These are phyloP conservation scores for Escallonia rubra DNA, from an alignment of 129 eudicot species.

Conservation along the genomic window DNA sequence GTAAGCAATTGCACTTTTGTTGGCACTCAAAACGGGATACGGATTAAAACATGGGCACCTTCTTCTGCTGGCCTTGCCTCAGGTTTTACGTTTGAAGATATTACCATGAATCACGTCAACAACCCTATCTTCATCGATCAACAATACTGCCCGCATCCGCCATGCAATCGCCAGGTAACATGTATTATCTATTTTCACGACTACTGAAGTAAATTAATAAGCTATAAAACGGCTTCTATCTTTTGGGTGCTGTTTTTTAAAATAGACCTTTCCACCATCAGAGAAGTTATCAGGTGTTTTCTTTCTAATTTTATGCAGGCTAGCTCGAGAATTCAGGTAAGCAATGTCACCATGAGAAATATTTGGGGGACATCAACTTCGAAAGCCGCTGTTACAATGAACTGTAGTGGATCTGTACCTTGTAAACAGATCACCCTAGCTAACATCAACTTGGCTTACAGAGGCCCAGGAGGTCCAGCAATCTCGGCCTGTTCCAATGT, in stretches of 20 bases:
- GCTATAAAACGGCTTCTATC: too few relatives aligned
- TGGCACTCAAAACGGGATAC: constrained; percentile 58
- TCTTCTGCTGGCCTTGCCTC: constrained; percentile 33
- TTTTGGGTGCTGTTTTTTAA: background rate
- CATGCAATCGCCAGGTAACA: constrained; percentile 38
- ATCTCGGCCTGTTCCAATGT: constrained; percentile 39
- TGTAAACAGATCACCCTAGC: constrained; percentile 43
- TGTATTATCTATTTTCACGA: background rate
- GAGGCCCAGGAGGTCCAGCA: constrained; percentile 34
- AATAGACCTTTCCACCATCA: background rate
- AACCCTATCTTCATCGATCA: constrained; percentile 79
- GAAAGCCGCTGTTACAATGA: constrained; percentile 27
- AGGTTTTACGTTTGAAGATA: constrained; percentile 31
- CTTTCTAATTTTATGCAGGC: constrained; percentile 11
- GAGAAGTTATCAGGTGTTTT: background rate
- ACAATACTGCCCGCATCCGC: constrained; percentile 49
- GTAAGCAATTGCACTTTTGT: constrained; percentile 37
- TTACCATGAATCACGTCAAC: constrained; percentile 42
- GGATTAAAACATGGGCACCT: constrained; percentile 77
- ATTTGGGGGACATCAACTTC: constrained; percentile 57
- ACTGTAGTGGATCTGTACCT: constrained; percentile 32
- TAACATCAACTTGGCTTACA: constrained; percentile 46
- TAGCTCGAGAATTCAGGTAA: constrained; percentile 34
- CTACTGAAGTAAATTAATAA: too few relatives aligned
- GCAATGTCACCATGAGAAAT: constrained; percentile 37